Percentiles rank a stretch among this genome's conserved stretches.
Evolutionary conservation across 495 filamentous ascomycete genomes (phyloP).

Genomic region (Parathielavia hyrcaniae): DNA sequence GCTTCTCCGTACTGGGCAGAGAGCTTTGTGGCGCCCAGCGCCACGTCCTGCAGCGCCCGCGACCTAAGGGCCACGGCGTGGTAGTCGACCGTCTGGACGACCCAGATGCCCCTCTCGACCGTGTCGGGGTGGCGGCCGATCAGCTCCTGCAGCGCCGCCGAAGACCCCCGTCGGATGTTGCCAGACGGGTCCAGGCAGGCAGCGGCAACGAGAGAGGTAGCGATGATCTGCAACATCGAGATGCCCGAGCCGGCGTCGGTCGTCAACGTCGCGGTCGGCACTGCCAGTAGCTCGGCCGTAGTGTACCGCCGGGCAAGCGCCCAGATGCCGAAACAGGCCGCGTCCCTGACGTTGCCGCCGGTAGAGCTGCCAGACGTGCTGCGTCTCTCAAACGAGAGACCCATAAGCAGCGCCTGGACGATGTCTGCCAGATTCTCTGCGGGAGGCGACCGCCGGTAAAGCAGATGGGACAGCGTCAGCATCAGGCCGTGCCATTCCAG

Average conservation of each 20-base stretch:
- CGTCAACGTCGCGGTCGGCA: conserved; percentile 41
- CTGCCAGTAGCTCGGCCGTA: conserved; percentile 64
- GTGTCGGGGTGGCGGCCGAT: conserved; percentile 87
- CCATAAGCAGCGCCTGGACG: conserved; percentile 62
- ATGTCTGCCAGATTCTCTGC: conserved; percentile 59
- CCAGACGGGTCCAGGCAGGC: conserved; percentile 85
- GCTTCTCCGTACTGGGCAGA: conserved; percentile 62
- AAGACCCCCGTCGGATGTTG: conserved; percentile 86
- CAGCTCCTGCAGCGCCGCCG: conserved; percentile 89
- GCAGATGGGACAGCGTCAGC: conserved; percentile 75
- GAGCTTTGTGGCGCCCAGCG: conserved; percentile 57
- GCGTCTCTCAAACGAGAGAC: conserved; percentile 79
- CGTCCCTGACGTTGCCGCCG: conserved; percentile 94
- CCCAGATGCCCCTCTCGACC: conserved; percentile 67
- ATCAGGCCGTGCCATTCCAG: conserved; percentile 88
- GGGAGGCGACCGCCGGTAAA: conserved; percentile 72
- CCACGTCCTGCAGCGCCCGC: conserved; percentile 71
- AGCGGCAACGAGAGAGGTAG: conserved; percentile 69
- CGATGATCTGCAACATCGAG: conserved; percentile 67
- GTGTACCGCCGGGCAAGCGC: conserved; percentile 80
- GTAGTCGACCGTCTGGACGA: conserved; percentile 89
- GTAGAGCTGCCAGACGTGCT: conserved; percentile 70
- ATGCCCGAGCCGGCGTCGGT: background rate
- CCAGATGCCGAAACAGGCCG: conserved; percentile 94
- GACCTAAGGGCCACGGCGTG: conserved; percentile 84